Percentiles rank a stretch among this genome's conserved stretches.
phyloP scores from a whole-genome alignment of 139 green algal genomes.

The Micractinium sp. region DNA sequence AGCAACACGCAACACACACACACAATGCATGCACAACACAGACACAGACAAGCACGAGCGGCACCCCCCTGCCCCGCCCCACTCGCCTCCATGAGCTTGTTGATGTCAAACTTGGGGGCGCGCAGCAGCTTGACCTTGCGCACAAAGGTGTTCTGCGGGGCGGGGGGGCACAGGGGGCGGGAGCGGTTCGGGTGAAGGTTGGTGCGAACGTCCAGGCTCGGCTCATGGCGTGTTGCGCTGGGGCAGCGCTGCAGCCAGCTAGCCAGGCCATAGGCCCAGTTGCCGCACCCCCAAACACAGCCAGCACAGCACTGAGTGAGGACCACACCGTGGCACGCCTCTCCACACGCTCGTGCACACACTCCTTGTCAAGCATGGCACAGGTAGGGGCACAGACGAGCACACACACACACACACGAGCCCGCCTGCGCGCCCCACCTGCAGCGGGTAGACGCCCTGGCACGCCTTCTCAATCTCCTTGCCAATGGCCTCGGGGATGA shows the following conservation, averaged over 20 bases:
- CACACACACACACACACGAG: too few relatives aligned
- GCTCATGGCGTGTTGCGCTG: too few relatives aligned
- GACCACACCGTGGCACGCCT: too few relatives aligned
- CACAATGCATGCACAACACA: neutral
- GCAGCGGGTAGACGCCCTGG: slow-evolving; percentile 89
- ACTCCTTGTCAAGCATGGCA: too few relatives aligned
- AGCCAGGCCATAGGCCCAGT: too few relatives aligned
- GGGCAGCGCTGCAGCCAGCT: too few relatives aligned
- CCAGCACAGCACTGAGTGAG: too few relatives aligned
- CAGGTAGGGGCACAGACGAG: too few relatives aligned
- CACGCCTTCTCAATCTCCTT: slow-evolving; percentile 98
- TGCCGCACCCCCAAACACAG: too few relatives aligned
- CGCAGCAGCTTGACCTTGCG: slow-evolving; percentile 99
- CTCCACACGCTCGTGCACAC: too few relatives aligned
- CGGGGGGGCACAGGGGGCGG: neutral
- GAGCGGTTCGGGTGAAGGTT: neutral
- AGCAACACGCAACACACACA: neutral
- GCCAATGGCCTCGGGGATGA: slow-evolving; percentile 99
- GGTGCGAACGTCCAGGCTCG: too few relatives aligned
- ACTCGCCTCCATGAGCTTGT: slow-evolving; percentile 98
- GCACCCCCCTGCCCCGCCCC: too few relatives aligned
- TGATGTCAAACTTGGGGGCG: slow-evolving; percentile 97
- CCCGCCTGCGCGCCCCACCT: neutral
- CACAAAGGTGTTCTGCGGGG: slow-evolving; percentile 90
- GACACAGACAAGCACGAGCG: neutral